These are phyloP conservation scores for Xerocomus minutiporus DNA, from an alignment of 1,284 basidiomycete species.

Conservation along the genomic window DNA sequence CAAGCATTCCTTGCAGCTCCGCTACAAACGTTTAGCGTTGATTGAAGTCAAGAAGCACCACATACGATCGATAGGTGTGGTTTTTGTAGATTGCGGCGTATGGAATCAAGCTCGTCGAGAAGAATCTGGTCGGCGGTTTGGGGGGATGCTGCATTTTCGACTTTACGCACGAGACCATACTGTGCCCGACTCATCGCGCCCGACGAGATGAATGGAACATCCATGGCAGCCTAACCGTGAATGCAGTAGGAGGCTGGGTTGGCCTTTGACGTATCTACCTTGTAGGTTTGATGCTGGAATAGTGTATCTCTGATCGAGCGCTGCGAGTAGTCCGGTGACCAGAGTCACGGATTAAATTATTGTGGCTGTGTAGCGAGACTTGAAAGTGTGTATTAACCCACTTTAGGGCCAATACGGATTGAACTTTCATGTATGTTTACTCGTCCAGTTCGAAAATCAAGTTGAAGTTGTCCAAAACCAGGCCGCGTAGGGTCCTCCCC, in stretches of 20 bases:
- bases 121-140: constrained; percentile 58
- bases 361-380: no score
- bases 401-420: no score
- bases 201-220: constrained; percentile 69
- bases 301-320: constrained; percentile 18
- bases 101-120: constrained; percentile 51
- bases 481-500: no score
- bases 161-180: constrained; percentile 64
- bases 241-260: neutral
- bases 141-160: constrained; percentile 54
- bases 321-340: neutral
- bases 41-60: constrained; percentile 14
- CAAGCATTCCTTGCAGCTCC: constrained; percentile 55
- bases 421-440: no score
- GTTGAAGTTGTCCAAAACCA: no score
- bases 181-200: constrained; percentile 69
- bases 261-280: no score
- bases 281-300: constrained; percentile 7
- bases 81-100: constrained; percentile 47
- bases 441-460: no score
- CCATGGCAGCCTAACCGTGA: constrained; percentile 40
- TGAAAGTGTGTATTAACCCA: no score
- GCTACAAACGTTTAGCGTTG: constrained; percentile 35
- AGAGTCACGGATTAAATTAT: no score
- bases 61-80: constrained; percentile 50